These are phyloP conservation scores for Penicillium argentinense DNA, from an alignment of 495 filamentous ascomycete species.

Conservation along the genomic window DNA sequence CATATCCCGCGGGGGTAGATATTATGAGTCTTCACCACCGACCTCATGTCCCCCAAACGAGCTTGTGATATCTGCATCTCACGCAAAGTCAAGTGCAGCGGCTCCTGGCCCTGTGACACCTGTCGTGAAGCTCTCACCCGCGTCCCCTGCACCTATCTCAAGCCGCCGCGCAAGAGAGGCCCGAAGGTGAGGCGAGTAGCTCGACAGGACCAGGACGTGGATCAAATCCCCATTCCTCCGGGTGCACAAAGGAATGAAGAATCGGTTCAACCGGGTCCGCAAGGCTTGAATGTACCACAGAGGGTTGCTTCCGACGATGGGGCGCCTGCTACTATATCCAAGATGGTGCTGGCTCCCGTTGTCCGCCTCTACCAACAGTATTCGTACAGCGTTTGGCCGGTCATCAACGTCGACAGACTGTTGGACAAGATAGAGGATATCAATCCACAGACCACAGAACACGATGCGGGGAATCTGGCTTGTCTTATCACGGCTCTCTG, in stretches of 20 bases:
- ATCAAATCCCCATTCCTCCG: neutral
- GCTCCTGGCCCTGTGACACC: constrained; percentile 30
- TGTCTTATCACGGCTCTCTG: constrained; percentile 30
- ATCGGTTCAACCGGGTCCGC: neutral
- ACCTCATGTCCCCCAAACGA: constrained; percentile 27
- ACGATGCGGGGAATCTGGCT: constrained; percentile 5
- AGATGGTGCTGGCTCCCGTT: constrained; percentile 8
- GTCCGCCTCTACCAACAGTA: constrained; percentile 24
- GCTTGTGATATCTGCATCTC: constrained; percentile 34
- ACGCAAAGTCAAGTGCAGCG: constrained; percentile 35
- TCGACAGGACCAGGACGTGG: neutral
- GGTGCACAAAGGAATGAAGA: neutral
- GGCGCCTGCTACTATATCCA: constrained; percentile 7
- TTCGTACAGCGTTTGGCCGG: constrained; percentile 36
- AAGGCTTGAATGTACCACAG: neutral
- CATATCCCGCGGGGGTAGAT: no score
- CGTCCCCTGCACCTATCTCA: constrained; percentile 31
- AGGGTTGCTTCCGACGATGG: neutral
- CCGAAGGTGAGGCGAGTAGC: constrained; percentile 25
- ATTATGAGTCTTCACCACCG: no score
- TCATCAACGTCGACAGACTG: constrained; percentile 23
- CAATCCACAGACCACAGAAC: neutral
- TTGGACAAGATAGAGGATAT: constrained; percentile 17
- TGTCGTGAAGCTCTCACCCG: constrained; percentile 21
- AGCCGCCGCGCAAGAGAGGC: constrained; percentile 27